Evolutionary conservation across 352 stramenopile species (phyloP).

Genomic region (Pythium folliculosum): DNA sequence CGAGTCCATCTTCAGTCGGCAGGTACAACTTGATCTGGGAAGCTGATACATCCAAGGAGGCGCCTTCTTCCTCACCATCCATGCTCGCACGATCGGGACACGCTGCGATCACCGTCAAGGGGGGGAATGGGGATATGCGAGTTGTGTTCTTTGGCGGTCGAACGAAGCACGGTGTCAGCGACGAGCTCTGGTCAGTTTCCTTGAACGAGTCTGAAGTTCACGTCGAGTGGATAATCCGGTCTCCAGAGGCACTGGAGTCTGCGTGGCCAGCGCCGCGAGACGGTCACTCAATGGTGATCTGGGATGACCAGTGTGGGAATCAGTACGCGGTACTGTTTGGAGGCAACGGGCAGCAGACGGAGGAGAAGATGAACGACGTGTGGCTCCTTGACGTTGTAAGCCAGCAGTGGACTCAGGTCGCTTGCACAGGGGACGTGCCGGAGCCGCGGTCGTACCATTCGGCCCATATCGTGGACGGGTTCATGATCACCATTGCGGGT

Average conservation of each 20-base stretch:
- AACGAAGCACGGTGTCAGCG: constrained; percentile 62
- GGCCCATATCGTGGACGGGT: constrained; percentile 45
- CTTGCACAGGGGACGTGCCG: constrained; percentile 47
- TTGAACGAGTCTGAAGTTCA: background rate
- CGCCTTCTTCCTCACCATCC: background rate
- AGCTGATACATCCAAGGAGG: background rate
- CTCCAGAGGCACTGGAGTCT: background rate
- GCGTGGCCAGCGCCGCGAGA: constrained; percentile 53
- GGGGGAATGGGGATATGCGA: constrained; percentile 3
- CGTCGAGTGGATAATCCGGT: background rate
- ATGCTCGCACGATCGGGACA: constrained; percentile 47
- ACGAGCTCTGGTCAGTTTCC: constrained; percentile 35
- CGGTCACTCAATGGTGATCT: constrained; percentile 61
- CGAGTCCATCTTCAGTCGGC: background rate
- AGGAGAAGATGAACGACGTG: constrained; percentile 70
- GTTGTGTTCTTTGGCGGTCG: constrained; percentile 63
- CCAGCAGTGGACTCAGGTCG: constrained; percentile 39
- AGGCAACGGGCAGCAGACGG: constrained; percentile 68
- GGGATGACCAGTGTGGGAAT: background rate
- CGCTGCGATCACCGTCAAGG: constrained; percentile 35
- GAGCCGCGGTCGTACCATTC: constrained; percentile 69
- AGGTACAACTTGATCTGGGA: constrained; percentile 11
- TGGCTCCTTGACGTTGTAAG: constrained; percentile 57
- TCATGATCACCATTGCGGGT: constrained; percentile 66
- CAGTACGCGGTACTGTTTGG: constrained; percentile 58